Conservation (phyloP, 2,329 filamentous ascomycete genomes). For the Ceratocystis destructans region DNA sequence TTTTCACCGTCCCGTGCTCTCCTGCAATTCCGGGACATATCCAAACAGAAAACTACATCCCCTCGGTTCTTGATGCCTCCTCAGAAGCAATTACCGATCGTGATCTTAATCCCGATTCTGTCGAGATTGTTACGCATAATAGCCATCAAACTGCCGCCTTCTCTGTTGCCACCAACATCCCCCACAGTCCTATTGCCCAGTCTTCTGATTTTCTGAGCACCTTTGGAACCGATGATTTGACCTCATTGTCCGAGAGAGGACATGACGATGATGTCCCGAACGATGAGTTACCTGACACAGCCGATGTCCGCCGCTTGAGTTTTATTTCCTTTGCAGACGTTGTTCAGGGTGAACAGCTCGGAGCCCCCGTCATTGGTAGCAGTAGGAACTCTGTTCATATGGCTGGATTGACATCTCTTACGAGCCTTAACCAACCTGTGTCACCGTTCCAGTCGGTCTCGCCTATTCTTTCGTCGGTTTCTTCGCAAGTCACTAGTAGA, state of each 20-base stretch:
- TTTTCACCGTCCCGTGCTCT: slow-evolving; percentile 52
- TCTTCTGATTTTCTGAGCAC: slow-evolving; percentile 32
- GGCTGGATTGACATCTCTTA: slow-evolving; percentile 50
- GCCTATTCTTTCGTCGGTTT: slow-evolving; percentile 47
- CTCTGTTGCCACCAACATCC: slow-evolving; percentile 41
- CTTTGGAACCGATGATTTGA: slow-evolving; percentile 46
- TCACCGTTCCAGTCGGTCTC: slow-evolving; percentile 50
- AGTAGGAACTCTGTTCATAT: slow-evolving; percentile 58
- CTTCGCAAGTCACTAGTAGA: slow-evolving; percentile 42
- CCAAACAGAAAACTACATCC: slow-evolving; percentile 86
- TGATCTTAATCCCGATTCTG: slow-evolving; percentile 69
- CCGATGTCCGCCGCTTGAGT: slow-evolving; percentile 69
- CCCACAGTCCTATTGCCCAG: slow-evolving; percentile 25
- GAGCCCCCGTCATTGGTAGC: slow-evolving; percentile 35
- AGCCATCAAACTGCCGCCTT: slow-evolving; percentile 67
- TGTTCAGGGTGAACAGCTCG: slow-evolving; percentile 68
- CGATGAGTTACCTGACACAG: slow-evolving; percentile 35
- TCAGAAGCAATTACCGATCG: slow-evolving; percentile 84
- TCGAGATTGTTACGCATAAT: slow-evolving; percentile 82
- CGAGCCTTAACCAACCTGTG: slow-evolving; percentile 50
- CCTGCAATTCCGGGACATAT: slow-evolving; percentile 89
- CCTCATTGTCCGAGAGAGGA: slow-evolving; percentile 37
- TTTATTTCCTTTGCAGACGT: slow-evolving; percentile 98
- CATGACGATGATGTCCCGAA: slow-evolving; percentile 52
- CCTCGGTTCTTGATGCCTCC: slow-evolving; percentile 77